Evolutionary conservation across 148 eudicot species (phyloP).

Genomic region (Silene uniflora): DNA sequence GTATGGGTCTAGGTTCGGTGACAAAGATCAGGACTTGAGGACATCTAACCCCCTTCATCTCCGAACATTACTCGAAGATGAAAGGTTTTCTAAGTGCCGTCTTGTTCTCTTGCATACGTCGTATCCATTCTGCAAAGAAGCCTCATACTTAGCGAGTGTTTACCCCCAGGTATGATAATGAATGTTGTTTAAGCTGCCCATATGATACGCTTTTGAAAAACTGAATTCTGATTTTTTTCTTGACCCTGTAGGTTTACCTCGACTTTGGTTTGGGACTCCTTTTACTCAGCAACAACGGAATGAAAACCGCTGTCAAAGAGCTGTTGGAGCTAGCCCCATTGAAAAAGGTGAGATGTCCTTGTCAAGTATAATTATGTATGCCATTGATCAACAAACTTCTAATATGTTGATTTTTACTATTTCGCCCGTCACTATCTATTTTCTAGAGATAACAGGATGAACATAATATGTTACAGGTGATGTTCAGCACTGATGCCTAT

Average conservation of each 20-base stretch:
- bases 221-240: conserved; percentile 6
- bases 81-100: conserved; percentile 62
- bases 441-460: conserved; percentile 11
- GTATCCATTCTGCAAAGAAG: conserved; percentile 94
- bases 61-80: conserved; percentile 75
- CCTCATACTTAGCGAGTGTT: conserved; percentile 85
- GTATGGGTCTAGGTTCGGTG: conserved; percentile 62
- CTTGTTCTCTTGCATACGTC: conserved; percentile 91
- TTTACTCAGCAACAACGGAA: conserved; percentile 81
- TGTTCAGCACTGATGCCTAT: conserved; percentile 93
- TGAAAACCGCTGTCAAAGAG: conserved; percentile 79
- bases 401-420: neutral
- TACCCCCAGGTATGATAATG: conserved; percentile 62
- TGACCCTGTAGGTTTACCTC: conserved; percentile 62
- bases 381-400: conserved; percentile 2
- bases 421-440: neutral
- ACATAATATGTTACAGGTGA: conserved; percentile 55
- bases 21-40: conserved; percentile 88
- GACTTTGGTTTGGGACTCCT: conserved; percentile 90
- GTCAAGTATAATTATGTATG: neutral
- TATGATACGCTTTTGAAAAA: neutral
- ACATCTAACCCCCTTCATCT: conserved; percentile 89
- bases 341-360: conserved; percentile 59
- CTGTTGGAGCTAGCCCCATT: conserved; percentile 87
- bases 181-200: neutral